Percentiles rank a stretch among this genome's conserved stretches.
These are phyloP conservation scores for Fusarium sp. DNA, from an alignment of 2,329 filamentous ascomycete genomes.

Conservation along the genomic window DNA sequence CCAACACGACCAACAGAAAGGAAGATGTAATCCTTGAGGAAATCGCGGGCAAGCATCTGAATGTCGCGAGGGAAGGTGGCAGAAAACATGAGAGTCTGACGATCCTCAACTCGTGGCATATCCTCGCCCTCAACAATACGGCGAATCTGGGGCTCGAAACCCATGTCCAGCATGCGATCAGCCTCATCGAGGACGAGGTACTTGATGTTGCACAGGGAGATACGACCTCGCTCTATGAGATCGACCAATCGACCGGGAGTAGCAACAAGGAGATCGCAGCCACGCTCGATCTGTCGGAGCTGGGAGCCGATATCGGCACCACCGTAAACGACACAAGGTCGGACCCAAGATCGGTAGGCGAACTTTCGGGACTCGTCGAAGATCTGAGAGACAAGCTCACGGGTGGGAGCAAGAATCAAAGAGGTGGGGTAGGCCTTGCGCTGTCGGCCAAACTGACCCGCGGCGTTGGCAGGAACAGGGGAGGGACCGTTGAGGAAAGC, in stretches of 20 bases:
- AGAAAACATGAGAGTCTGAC: conserved; percentile 99
- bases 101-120: conserved; percentile 86
- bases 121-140: conserved; percentile 98
- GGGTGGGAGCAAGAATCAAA: conserved; percentile 94
- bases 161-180: conserved; percentile 99
- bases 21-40: conserved; percentile 99
- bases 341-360: conserved; percentile 98
- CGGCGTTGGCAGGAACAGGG: conserved; percentile 72
- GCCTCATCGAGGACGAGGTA: conserved; percentile 99
- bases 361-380: conserved; percentile 99
- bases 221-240: conserved; percentile 97
- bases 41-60: conserved; percentile 98
- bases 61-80: conserved; percentile 99
- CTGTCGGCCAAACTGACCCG: conserved; percentile 87
- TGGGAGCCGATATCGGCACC: conserved; percentile 99
- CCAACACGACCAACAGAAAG: conserved; percentile 98
- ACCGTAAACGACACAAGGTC: conserved; percentile 98
- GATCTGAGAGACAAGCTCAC: conserved; percentile 98
- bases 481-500: conserved; percentile 93
- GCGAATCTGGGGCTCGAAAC: conserved; percentile 99
- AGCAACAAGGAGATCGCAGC: conserved; percentile 96
- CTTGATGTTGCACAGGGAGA: conserved; percentile 98
- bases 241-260: conserved; percentile 98
- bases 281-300: conserved; percentile 96
- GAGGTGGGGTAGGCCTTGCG: conserved; percentile 98